Conservation (phyloP, 768 basidiomycete genomes). For the Gelatoporia subvermispora region DNA sequence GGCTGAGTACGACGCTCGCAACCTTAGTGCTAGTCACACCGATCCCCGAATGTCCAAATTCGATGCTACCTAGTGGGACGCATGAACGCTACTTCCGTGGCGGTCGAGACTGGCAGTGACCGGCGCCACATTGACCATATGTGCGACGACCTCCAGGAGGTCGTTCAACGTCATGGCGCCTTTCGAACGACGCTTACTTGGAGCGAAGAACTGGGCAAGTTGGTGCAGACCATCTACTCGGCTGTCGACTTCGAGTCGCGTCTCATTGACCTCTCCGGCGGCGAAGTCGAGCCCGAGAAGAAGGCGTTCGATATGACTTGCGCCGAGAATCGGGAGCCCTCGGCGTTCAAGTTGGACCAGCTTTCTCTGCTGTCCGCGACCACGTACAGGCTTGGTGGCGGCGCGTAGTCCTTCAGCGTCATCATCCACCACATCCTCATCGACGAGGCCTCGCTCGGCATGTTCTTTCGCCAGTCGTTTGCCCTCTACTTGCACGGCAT, state of each 20-base stretch:
- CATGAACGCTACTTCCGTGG: conserved; percentile 23
- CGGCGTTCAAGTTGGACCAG: conserved; percentile 23
- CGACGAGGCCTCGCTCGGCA: conserved; percentile 24
- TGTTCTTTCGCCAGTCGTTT: conserved; percentile 28
- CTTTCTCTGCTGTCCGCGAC: conserved; percentile 21
- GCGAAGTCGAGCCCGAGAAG: conserved; percentile 18
- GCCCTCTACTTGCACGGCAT: conserved; percentile 22
- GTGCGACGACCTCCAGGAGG: conserved; percentile 21
- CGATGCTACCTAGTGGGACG: conserved; percentile 29
- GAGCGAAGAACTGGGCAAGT: conserved; percentile 26
- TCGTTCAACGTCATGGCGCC: conserved; percentile 26
- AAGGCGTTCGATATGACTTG: conserved; percentile 28
- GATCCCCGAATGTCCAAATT: conserved; percentile 27
- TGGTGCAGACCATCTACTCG: conserved; percentile 26
- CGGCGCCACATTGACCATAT: conserved; percentile 25
- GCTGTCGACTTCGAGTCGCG: conserved; percentile 19
- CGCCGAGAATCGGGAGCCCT: conserved; percentile 13
- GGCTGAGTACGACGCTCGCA: conserved; percentile 25
- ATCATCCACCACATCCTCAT: conserved; percentile 28
- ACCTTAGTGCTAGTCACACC: conserved; percentile 24
- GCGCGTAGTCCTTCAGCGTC: conserved; percentile 25
- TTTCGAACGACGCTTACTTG: conserved; percentile 25
- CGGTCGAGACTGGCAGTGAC: conserved; percentile 16
- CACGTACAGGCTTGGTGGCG: conserved; percentile 21
- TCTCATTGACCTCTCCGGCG: conserved; percentile 24